Evolutionary conservation across 306 rosid genomes (phyloP), one percentile per base, ranked within the genome.

Genomic region (Lathyrus tuberosus): DNA sequence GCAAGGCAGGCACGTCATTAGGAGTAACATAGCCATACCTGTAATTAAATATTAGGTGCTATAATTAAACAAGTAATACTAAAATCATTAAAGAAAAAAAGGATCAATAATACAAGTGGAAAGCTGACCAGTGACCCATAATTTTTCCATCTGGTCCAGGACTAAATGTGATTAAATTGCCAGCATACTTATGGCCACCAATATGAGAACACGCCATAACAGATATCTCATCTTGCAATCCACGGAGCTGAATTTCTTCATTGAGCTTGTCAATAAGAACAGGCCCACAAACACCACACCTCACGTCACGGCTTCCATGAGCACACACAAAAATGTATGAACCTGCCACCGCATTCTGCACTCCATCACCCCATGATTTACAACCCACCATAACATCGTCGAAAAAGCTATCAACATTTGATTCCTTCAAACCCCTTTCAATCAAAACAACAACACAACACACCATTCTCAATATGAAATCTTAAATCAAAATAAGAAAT

Each of bases 1-100:
- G 83, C 83, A 94, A 80, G 65, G 77, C 87, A 15, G 97, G 84
- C 44, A 94, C 95, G 37, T 91, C 97, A 60, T 87, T 76, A 11
- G 98, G 96, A 78, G 97, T 89, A 65, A 87, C 95, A 68, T 90
- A 94, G 64, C 98, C 98, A 79, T 88, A 94, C 98, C 97, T 94
- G 83, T 20, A 64, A 52, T 71, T 56, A 35, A 40, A 54, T 54
- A 67, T 69, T 46, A 70, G 43, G 62, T 10, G 5, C 63, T 20
- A 70, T 37, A 17, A 10, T 62, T 14, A 48, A 71, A 62, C 57
- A 49, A 66, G 38, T 9, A 30, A 53, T 13, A 73, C 46, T 33
- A 63, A 54, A 54, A 61, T 58, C 16, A 5, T 53, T 59, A 2
- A 6, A 43, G 33, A 57, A 26, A 43, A 12, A 41, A 24, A 65